Evolutionary conservation across 2,329 filamentous ascomycete species (phyloP).

Genomic region (Fusarium humuli): DNA sequence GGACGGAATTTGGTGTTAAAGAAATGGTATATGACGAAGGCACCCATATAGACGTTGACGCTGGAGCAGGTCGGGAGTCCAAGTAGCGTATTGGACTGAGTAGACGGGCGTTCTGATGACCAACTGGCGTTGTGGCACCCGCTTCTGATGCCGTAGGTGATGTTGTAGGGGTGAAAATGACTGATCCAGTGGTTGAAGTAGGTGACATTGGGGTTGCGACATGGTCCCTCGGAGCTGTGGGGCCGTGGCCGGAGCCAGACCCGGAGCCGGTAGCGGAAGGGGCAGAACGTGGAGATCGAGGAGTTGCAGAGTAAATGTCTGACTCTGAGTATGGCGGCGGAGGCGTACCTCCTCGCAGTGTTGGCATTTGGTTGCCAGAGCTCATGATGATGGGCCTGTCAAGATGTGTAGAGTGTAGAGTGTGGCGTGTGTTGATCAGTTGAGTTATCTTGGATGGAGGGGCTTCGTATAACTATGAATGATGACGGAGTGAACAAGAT

Average conservation of each 20-base stretch:
- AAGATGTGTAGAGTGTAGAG: conserved; percentile 23
- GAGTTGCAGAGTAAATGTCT: conserved; percentile 63
- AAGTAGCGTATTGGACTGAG: conserved; percentile 56
- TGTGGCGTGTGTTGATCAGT: background rate
- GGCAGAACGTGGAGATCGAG: conserved; percentile 40
- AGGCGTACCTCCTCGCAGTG: conserved; percentile 54
- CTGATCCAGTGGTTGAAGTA: conserved; percentile 57
- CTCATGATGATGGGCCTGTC: conserved; percentile 34
- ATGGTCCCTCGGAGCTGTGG: conserved; percentile 51
- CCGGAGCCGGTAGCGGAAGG: conserved; percentile 10
- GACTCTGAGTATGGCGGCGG: conserved; percentile 70
- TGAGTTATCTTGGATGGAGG: background rate
- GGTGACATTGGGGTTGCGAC: conserved; percentile 54
- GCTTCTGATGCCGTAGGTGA: conserved; percentile 54
- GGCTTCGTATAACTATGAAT: background rate
- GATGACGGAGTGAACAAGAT: background rate
- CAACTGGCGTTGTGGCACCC: conserved; percentile 23
- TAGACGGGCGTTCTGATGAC: conserved; percentile 34
- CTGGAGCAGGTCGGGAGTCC: conserved; percentile 55
- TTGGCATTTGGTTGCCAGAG: conserved; percentile 16
- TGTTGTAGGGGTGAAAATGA: conserved; percentile 64
- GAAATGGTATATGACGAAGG: conserved; percentile 52
- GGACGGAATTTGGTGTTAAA: conserved; percentile 52
- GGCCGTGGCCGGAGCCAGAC: conserved; percentile 41
- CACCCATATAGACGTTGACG: conserved; percentile 38